Evolutionary conservation across 192 early-diverging fungal species (phyloP).

Genomic region (Backusella psychrophila): DNA sequence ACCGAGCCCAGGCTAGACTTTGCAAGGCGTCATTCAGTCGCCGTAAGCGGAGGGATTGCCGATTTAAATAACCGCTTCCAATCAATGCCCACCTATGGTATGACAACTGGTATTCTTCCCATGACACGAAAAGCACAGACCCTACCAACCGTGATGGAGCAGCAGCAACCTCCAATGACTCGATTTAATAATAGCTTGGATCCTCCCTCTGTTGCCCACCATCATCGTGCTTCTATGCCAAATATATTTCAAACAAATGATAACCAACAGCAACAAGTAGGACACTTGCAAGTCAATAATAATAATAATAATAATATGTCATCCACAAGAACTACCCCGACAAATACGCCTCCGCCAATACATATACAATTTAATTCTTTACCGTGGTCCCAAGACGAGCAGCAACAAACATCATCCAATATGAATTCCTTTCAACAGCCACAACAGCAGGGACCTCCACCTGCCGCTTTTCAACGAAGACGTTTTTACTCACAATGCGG

Average conservation of each 20-base stretch:
- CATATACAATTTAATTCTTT: not conserved
- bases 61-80: constrained; percentile 7
- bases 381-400: not conserved
- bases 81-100: not conserved
- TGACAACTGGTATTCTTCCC: not conserved
- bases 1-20: not conserved
- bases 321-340: not conserved
- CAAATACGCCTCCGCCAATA: not conserved
- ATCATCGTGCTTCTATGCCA: constrained; percentile 15
- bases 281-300: not conserved
- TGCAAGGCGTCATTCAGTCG: not conserved
- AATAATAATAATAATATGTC: not conserved
- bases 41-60: not conserved
- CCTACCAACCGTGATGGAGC: not conserved
- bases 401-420: not conserved
- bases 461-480: not conserved
- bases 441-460: not conserved
- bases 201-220: not conserved
- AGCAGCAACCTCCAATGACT: not conserved
- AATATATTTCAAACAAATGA: not conserved
- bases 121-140: not conserved
- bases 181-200: not conserved
- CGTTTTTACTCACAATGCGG: not conserved
- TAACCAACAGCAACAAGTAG: not conserved
- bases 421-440: not conserved